Evolutionary conservation across 495 filamentous ascomycete genomes (phyloP), one percentile per base, ranked within the genome.

Genomic region (Neurospora terricola): DNA sequence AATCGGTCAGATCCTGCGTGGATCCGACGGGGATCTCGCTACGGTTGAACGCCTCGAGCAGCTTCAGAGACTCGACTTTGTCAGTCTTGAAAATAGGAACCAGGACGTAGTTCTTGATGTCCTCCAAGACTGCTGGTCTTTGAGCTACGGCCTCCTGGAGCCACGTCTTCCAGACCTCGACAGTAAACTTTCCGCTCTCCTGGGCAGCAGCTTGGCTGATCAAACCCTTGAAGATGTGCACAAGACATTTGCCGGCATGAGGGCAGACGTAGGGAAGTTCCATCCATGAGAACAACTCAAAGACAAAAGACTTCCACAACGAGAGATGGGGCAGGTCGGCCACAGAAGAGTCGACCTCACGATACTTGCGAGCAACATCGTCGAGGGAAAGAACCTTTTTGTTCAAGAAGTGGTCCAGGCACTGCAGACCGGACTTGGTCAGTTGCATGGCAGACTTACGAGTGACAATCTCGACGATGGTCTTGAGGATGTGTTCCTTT

Each of bases 81-180:
- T 90, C 88, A 27, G 86, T 77, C 73, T 83, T 88, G 79, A 97
- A 93, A 14, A 97, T 80, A 1, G 88, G 86, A 0, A 91, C 86
- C 27, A 97, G 87, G n/a, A 94, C 83, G 79, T 95, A 90, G 54
- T 86, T 87, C 72, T 90, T 92, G 66, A 94, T 85, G 68, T 88
- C 85, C 72, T 91, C 90, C 10, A 94, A 73, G 43, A 83, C 81
- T n/a, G 87, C 84, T 10, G 85, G 79, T 69, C 90, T 83, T 21
- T 81, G 82, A 39, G 85, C 70, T 11, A 89, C 73, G 42, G 78
- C 81, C 66, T 79, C 81, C 59, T 83, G 80, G 30, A 90, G 83
- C 78, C 86, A 88, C 18, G 76, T 72, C 59, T 84, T 79, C 87
- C 88, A 89, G 21, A 81, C 66, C 11, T 82, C 78, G 14, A 84